Base-by-base conservation (phyloP, 768 basidiomycete genomes). In the Boletus subcaerulescens region DNA sequence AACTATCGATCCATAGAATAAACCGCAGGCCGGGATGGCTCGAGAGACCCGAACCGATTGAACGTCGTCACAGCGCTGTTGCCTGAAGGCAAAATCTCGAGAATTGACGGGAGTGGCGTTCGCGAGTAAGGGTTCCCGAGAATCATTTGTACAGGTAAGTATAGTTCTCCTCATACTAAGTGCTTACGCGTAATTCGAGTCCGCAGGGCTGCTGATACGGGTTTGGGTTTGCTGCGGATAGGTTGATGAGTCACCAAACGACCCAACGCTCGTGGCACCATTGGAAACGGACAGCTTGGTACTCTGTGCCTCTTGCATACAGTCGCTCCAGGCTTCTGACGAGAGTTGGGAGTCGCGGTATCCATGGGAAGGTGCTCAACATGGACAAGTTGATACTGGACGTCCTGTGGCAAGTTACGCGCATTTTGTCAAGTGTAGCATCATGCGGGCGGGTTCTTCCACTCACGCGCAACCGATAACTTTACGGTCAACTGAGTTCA, bases 141-240 rank as follows among this genome's bases (percentile, higher is more conserved):
- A 18, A 39, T 32, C 20, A 17, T 12, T 29, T 47, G 18, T 29
- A 24, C 13, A 64, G 63, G 52, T 47, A 24, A 61, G 63, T 52
- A 52, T 14, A 51, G 1, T n/a, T 35, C 4, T 44, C 47, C 47
- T 36, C 0, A n/a, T 29, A 33, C 8, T 50, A 15, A 2, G 17
- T 14, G 5, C 39, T 31, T 32, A 29, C 2, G 31, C 20, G 6
- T 45, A 33, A 53, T 24, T n/a, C 12, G 26, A 54, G 48, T 31
- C 24, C 15, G 5, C 33, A 43, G 45, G 40, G 24, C 4, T 26
- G n/a, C n/a, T 4, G n/a, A 4, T 18, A 35, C 17, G 26, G 35
- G 11, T 8, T 46, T 31, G 22, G 31, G 18, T 11, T 33, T 39
- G 14, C 12, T 18, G 13, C 29, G 40, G 33, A 31, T 48, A 17